Conservation (phyloP, 257 asterid genomes). For the Misopates orontium region DNA sequence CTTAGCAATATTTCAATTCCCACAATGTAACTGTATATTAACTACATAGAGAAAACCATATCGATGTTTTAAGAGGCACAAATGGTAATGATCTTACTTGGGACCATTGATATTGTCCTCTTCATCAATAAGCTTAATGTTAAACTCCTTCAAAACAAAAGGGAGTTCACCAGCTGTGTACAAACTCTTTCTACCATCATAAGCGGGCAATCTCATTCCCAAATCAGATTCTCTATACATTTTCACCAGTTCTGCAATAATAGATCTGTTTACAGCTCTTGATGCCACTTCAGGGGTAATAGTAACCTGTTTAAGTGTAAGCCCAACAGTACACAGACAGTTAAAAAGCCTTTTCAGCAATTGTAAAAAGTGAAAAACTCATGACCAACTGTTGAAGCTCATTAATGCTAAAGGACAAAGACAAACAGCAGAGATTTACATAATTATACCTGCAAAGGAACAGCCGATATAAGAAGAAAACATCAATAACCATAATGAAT, state of each 20-base stretch:
- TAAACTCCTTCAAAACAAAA: slow-evolving; percentile 85
- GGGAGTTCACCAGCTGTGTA: slow-evolving; percentile 99
- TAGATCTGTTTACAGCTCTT: slow-evolving; percentile 74
- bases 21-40: neutral
- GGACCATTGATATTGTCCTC: slow-evolving; percentile 81
- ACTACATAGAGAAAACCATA: slow-evolving; percentile 11
- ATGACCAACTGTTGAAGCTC: slow-evolving; percentile 37
- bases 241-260: slow-evolving; percentile 84
- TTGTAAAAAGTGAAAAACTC: slow-evolving; percentile 31
- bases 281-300: slow-evolving; percentile 93
- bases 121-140: slow-evolving; percentile 72
- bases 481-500: slow-evolving; percentile 36
- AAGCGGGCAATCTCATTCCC: slow-evolving; percentile 93
- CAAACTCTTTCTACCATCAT: slow-evolving; percentile 90
- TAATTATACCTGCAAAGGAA: slow-evolving; percentile 38
- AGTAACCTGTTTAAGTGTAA: slow-evolving; percentile 56
- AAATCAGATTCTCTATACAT: slow-evolving; percentile 80
- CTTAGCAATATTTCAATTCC: neutral
- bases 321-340: slow-evolving; percentile 22
- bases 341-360: slow-evolving; percentile 16
- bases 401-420: slow-evolving; percentile 46
- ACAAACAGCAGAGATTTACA: slow-evolving; percentile 26
- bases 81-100: slow-evolving; percentile 50
- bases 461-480: slow-evolving; percentile 33
- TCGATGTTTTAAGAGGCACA: neutral